These are phyloP conservation scores for Glebionis coronaria DNA, from an alignment of 129 eudicot species.

Conservation along the genomic window DNA sequence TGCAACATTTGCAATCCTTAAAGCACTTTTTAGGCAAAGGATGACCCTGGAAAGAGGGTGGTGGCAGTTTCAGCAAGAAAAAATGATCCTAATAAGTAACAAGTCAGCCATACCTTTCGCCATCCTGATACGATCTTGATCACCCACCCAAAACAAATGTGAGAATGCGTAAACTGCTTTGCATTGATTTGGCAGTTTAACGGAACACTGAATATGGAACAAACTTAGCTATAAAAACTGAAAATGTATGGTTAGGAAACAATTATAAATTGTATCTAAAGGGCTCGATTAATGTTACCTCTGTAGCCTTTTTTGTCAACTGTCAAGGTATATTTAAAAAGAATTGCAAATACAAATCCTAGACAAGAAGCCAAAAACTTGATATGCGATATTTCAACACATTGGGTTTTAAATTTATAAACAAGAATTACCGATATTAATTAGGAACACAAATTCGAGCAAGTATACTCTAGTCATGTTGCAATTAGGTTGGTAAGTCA, in stretches of 20 bases:
- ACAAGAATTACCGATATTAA: no score
- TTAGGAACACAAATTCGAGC: no score
- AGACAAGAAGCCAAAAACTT: no score
- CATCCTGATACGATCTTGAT: slow-evolving; percentile 94
- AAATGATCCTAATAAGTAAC: neutral
- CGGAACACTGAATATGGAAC: slow-evolving; percentile 68
- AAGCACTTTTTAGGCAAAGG: slow-evolving; percentile 92
- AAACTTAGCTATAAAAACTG: slow-evolving; percentile 1
- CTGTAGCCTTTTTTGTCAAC: slow-evolving; percentile 98
- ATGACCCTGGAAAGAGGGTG: slow-evolving; percentile 34
- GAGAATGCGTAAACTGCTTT: slow-evolving; percentile 98
- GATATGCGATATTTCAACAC: no score
- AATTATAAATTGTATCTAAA: neutral
- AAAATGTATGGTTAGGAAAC: neutral
- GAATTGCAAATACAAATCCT: no score
- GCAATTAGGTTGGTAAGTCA: no score
- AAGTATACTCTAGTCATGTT: no score
- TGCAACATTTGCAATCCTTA: slow-evolving; percentile 98
- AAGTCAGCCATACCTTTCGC: slow-evolving; percentile 66
- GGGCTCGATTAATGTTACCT: slow-evolving; percentile 49
- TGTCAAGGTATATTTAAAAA: no score
- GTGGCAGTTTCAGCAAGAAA: neutral
- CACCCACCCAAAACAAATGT: slow-evolving; percentile 98
- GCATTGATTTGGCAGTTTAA: slow-evolving; percentile 95
- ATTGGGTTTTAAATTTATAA: no score